A percentile compares a stretch with the other conserved stretches of the same genome.
Conservation (phyloP, 2,329 filamentous ascomycete genomes). For the Lanzia echinophila region DNA sequence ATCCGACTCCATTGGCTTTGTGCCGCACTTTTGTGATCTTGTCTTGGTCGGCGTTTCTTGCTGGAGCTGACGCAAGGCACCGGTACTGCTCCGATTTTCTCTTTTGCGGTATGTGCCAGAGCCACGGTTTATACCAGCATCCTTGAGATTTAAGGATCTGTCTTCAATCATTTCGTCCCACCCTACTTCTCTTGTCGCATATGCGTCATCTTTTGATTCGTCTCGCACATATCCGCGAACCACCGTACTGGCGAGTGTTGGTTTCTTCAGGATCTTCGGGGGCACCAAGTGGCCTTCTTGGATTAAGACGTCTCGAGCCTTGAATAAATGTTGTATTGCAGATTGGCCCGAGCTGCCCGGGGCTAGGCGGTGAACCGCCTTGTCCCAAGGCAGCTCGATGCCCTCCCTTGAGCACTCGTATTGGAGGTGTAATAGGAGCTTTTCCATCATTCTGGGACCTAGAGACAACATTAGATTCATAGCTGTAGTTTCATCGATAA, state of each 20-base stretch:
- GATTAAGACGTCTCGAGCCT: slow-evolving; percentile 20
- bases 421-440: slow-evolving; percentile 36
- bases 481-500: no score
- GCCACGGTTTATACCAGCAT: slow-evolving; percentile 19
- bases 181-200: slow-evolving; percentile 9
- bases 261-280: slow-evolving; percentile 20
- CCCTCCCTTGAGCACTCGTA: slow-evolving; percentile 33
- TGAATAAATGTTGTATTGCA: slow-evolving; percentile 22
- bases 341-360: slow-evolving; percentile 22
- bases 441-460: slow-evolving; percentile 44
- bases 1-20: no score
- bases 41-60: not conserved
- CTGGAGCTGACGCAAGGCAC: not conserved
- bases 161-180: slow-evolving; percentile 22
- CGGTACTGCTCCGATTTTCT: not conserved
- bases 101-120: slow-evolving; percentile 23
- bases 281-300: slow-evolving; percentile 28
- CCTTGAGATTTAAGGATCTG: slow-evolving; percentile 15
- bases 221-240: slow-evolving; percentile 25
- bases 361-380: slow-evolving; percentile 21
- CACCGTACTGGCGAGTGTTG: not conserved
- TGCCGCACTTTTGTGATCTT: no score
- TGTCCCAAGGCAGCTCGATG: slow-evolving; percentile 23
- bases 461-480: slow-evolving; percentile 11
- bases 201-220: slow-evolving; percentile 4